Percentiles rank a stretch among this genome's conserved stretches.
Evolutionary conservation across 2,329 filamentous ascomycete genomes (phyloP).

Genomic region (Xylariaceae sp.): DNA sequence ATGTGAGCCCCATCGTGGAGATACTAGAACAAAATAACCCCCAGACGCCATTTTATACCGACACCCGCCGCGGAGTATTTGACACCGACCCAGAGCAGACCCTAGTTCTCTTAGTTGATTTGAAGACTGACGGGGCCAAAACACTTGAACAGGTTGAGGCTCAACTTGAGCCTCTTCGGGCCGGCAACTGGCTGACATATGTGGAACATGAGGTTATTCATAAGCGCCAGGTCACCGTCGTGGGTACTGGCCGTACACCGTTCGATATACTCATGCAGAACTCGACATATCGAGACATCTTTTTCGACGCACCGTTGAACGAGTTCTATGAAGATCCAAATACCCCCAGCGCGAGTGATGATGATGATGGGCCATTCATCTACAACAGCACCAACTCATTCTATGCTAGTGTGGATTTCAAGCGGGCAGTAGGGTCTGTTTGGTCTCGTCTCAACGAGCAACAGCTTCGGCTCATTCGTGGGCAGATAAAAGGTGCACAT

Average conservation of each 20-base stretch:
- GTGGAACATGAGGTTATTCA: constrained; percentile 58
- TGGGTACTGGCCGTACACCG: constrained; percentile 70
- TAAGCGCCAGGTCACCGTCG: constrained; percentile 68
- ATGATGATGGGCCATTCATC: constrained; percentile 7
- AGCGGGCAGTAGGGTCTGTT: constrained; percentile 54
- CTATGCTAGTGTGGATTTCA: constrained; percentile 65
- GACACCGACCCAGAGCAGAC: constrained; percentile 58
- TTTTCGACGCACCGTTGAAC: constrained; percentile 70
- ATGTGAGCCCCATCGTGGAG: constrained; percentile 67
- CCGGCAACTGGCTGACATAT: constrained; percentile 62
- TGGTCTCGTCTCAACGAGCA: constrained; percentile 48
- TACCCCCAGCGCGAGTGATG: constrained; percentile 1
- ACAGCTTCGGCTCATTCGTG: constrained; percentile 51
- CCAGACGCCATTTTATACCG: constrained; percentile 52
- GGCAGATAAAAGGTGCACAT: constrained; percentile 53
- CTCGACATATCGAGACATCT: constrained; percentile 63
- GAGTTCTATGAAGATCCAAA: constrained; percentile 47
- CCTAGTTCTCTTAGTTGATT: constrained; percentile 70
- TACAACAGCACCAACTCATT: constrained; percentile 61
- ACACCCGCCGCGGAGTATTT: constrained; percentile 61
- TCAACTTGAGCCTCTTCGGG: constrained; percentile 65
- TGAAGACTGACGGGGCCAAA: constrained; percentile 64
- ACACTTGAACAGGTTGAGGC: constrained; percentile 60
- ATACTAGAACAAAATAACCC: constrained; percentile 63
- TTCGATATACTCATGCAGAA: constrained; percentile 63